These are phyloP conservation scores for Cercospora citrullina DNA, from an alignment of 2,329 filamentous ascomycete genomes.

Conservation along the genomic window DNA sequence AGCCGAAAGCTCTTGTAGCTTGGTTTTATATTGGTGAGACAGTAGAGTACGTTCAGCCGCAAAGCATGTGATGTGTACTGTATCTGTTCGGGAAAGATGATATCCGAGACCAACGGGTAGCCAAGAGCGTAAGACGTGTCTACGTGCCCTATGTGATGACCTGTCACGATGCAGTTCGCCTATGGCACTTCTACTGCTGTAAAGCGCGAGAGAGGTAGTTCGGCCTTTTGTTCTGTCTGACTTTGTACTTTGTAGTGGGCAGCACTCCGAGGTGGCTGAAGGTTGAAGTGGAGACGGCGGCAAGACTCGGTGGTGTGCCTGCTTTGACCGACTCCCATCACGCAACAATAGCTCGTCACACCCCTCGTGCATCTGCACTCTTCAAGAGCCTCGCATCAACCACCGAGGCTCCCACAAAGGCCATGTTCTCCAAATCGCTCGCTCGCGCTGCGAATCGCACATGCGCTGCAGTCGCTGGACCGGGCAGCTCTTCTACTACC, in stretches of 20 bases:
- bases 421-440: constrained; percentile 39
- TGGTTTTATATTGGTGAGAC: not conserved
- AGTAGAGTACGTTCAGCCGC: not conserved
- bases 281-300: constrained; percentile 3
- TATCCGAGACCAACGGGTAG: not conserved
- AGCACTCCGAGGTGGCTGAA: not conserved
- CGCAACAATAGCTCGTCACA: constrained; percentile 1
- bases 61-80: not conserved
- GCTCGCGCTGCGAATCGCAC: constrained; percentile 36
- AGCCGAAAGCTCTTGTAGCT: not conserved
- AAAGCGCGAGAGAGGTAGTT: not conserved
- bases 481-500: constrained; percentile 34
- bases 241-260: not conserved
- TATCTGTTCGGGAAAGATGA: constrained; percentile 2
- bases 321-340: constrained; percentile 7
- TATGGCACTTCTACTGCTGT: not conserved
- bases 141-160: not conserved
- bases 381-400: constrained; percentile 10
- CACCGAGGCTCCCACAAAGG: not conserved
- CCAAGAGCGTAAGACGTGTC: not conserved
- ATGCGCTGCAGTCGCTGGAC: constrained; percentile 25
- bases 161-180: not conserved
- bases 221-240: not conserved
- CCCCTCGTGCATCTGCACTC: not conserved
- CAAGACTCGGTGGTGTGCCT: constrained; percentile 5